Evolutionary conservation across 1,284 basidiomycete genomes (phyloP).

Genomic region (Bondarzewia mesenterica): DNA sequence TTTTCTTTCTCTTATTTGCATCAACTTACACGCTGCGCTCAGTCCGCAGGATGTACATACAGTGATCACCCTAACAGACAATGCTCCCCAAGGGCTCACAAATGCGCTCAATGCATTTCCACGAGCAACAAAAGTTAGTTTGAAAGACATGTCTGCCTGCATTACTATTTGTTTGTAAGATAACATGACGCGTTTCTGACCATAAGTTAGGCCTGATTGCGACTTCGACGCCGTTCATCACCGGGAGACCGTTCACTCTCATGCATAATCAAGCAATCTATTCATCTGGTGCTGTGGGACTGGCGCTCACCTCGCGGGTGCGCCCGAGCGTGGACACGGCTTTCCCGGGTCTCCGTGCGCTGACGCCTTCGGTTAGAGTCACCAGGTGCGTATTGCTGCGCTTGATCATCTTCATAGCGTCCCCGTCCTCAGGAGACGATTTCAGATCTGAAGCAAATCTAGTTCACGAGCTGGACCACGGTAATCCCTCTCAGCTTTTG

Average conservation of each 20-base stretch:
- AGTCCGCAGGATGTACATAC: constrained; percentile 28
- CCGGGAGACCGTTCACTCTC: constrained; percentile 72
- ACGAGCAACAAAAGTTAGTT: constrained; percentile 41
- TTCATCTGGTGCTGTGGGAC: constrained; percentile 66
- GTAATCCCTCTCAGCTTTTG: constrained; percentile 68
- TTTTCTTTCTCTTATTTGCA: not conserved
- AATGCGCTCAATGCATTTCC: constrained; percentile 42
- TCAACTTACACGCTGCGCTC: not conserved
- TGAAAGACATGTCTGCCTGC: constrained; percentile 5
- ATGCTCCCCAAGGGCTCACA: constrained; percentile 51
- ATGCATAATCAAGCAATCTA: constrained; percentile 52
- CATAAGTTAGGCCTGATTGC: constrained; percentile 63
- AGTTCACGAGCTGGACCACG: constrained; percentile 51
- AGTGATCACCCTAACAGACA: constrained; percentile 58
- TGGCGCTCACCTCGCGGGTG: constrained; percentile 38
- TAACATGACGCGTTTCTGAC: not conserved
- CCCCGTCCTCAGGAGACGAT: not conserved
- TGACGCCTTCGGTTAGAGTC: constrained; percentile 48
- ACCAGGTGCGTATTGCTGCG: constrained; percentile 37
- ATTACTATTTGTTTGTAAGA: not conserved
- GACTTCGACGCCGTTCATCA: constrained; percentile 80
- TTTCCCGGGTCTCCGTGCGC: constrained; percentile 44
- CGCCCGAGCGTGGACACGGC: constrained; percentile 24
- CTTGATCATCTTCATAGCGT: not conserved
- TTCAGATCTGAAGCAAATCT: constrained; percentile 74